Evolutionary conservation across 768 basidiomycete genomes (phyloP).

Genomic region (Psilocybe azurescens): DNA sequence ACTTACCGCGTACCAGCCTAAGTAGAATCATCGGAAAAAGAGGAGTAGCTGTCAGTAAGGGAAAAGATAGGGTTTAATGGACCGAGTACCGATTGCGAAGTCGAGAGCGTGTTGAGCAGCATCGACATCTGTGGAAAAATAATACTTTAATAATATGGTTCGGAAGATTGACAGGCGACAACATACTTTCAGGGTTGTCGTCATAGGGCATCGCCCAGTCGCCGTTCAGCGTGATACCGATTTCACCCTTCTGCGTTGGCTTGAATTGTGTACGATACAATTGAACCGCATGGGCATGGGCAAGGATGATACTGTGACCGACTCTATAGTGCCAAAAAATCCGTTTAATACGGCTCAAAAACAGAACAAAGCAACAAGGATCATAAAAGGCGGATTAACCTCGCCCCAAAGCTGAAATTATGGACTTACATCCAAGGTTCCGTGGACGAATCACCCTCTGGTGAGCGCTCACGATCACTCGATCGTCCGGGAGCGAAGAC

Average conservation of each 20-base stretch:
- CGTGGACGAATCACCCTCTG: slow-evolving; percentile 66
- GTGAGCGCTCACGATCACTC: slow-evolving; percentile 62
- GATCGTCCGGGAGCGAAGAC: slow-evolving; percentile 75
- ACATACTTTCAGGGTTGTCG: slow-evolving; percentile 68
- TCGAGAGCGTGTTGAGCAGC: slow-evolving; percentile 78
- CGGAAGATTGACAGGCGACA: slow-evolving; percentile 5
- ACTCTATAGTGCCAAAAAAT: slow-evolving; percentile 46
- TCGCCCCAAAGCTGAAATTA: slow-evolving; percentile 12
- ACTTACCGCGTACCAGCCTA: slow-evolving; percentile 66
- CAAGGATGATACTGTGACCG: slow-evolving; percentile 68
- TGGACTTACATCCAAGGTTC: slow-evolving; percentile 72
- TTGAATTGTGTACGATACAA: slow-evolving; percentile 73
- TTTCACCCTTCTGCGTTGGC: slow-evolving; percentile 61
- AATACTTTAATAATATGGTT: slow-evolving; percentile 1
- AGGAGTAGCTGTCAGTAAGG: slow-evolving; percentile 22
- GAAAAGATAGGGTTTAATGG: slow-evolving; percentile 21
- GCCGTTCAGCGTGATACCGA: slow-evolving; percentile 83
- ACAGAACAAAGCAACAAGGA: not conserved
- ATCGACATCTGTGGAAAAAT: slow-evolving; percentile 54
- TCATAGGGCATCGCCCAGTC: slow-evolving; percentile 81
- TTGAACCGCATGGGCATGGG: slow-evolving; percentile 72
- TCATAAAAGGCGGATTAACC: slow-evolving; percentile 17
- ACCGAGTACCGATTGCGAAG: slow-evolving; percentile 63
- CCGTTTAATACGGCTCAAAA: slow-evolving; percentile 11
- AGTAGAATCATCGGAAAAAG: slow-evolving; percentile 27